Conservation (phyloP, 805 yeast species). For the Candida lessepsii region DNA sequence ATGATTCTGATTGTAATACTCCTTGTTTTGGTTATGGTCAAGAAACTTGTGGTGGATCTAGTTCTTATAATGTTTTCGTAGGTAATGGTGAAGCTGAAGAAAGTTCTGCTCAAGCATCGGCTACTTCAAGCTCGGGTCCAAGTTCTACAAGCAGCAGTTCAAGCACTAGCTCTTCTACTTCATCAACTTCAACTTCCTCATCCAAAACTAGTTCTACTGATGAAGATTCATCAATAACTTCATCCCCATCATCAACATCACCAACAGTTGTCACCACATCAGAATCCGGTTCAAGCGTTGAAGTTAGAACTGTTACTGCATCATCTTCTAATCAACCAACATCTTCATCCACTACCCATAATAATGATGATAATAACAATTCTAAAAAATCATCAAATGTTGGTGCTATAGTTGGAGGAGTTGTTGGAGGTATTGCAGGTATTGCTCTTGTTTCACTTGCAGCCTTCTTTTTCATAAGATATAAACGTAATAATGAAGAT, state of each 20-base stretch:
- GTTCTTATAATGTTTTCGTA: slow-evolving; percentile 28
- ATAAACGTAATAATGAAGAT: slow-evolving; percentile 26
- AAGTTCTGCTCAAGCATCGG: slow-evolving; percentile 5
- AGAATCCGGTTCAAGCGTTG: slow-evolving; percentile 10
- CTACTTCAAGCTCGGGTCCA: slow-evolving; percentile 12
- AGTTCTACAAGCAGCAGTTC: slow-evolving; percentile 9
- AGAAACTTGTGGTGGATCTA: slow-evolving; percentile 38
- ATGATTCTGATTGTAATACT: slow-evolving; percentile 24
- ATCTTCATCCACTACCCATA: slow-evolving; percentile 9
- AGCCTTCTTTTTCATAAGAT: slow-evolving; percentile 32
- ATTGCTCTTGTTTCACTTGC: slow-evolving; percentile 22
- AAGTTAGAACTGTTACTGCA: slow-evolving; percentile 15
- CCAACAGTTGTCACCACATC: slow-evolving; percentile 14
- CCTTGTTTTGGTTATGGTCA: slow-evolving; percentile 35
- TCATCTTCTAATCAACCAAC: slow-evolving; percentile 2
- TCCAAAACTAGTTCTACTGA: slow-evolving; percentile 3
- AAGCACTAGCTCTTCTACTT: not conserved
- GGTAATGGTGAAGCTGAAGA: slow-evolving; percentile 22
- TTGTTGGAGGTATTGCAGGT: slow-evolving; percentile 43
- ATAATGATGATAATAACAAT: no score
- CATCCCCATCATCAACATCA: slow-evolving; percentile 11
- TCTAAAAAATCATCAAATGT: slow-evolving; percentile 22
- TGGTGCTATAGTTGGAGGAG: slow-evolving; percentile 45
- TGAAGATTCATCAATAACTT: slow-evolving; percentile 10
- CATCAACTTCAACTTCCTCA: slow-evolving; percentile 4